Percentiles rank a stretch among this genome's conserved stretches.
phyloP scores from a whole-genome alignment of 2,329 filamentous ascomycete species.

The Mycogone perniciosa region DNA sequence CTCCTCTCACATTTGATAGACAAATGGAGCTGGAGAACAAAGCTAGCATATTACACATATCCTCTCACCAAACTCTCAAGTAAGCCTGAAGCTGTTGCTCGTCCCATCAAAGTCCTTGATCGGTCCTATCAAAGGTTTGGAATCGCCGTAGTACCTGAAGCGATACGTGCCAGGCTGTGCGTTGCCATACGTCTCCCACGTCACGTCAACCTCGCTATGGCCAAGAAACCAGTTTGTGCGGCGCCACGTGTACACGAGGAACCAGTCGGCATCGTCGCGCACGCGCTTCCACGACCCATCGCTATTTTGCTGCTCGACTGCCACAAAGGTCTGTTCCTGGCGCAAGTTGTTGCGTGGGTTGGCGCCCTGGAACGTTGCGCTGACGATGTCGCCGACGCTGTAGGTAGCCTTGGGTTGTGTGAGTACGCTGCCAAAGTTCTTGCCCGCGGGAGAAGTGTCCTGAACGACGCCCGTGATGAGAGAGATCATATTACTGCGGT shows the following conservation, averaged over 20 bases:
- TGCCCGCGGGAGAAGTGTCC: slow-evolving; percentile 61
- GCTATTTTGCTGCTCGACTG: slow-evolving; percentile 57
- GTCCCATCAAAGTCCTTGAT: slow-evolving; percentile 25
- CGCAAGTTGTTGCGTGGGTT: slow-evolving; percentile 86
- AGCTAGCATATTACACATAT: too few species aligned
- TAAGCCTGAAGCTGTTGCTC: slow-evolving; percentile 17
- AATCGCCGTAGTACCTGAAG: slow-evolving; percentile 77
- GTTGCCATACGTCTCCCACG: slow-evolving; percentile 59
- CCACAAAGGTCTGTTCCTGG: slow-evolving; percentile 69
- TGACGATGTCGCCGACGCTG: slow-evolving; percentile 53
- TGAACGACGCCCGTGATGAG: slow-evolving; percentile 77
- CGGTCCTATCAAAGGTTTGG: slow-evolving; percentile 50
- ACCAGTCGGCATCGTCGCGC: slow-evolving; percentile 75
- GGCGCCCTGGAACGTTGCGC: slow-evolving; percentile 70
- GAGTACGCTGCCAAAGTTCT: slow-evolving; percentile 63
- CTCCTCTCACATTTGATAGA: too few species aligned
- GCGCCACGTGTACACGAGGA: slow-evolving; percentile 73
- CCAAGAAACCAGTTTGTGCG: slow-evolving; percentile 63
- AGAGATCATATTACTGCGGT: slow-evolving; percentile 65
- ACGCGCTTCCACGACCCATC: slow-evolving; percentile 56
- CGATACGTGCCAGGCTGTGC: slow-evolving; percentile 64
- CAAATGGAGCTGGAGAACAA: too few species aligned
- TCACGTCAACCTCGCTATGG: slow-evolving; percentile 69
- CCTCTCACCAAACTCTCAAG: background rate
- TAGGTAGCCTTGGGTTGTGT: slow-evolving; percentile 50